Evolutionary conservation across 192 early-diverging fungal genomes (phyloP), one percentile per base, ranked within the genome.

Genomic region (Gamsiella multidivaricata): DNA sequence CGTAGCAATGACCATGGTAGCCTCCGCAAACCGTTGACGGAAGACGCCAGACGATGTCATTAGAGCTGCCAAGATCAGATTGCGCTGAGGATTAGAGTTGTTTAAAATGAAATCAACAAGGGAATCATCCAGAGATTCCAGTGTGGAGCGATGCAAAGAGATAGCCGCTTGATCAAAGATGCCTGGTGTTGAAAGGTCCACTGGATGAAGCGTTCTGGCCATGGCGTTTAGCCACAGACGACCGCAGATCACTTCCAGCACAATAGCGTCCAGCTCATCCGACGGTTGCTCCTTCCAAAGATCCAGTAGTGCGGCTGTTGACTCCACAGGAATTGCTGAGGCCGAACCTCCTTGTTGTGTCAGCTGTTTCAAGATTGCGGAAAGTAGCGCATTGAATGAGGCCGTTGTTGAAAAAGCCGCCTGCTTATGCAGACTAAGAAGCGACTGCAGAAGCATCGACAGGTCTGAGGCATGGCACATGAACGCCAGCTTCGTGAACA

Each of bases 211-310:
- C 8, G 52, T 58, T 1, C 43, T 31, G 7, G 64, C 64, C 65
- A 71, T 72, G 23, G 70, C 53, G 29, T 80, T 80, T 1, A 65
- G 68, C 68, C 65, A 71, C 3, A 71, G 63, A 5, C 69, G 56
- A 41, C 63, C 63, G 1, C 46, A 61, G 23, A 70, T 45, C 11
- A 70, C 61, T 34, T 69, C 71, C 32, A 78, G n/a, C 2, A 78
- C 66, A 43, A 80, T 71, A 0, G 42, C 50, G 28, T 81, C 80
- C 28, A 81, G 37, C 2, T 81, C 70, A 14, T 75, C 65, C 52
- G 70, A 74, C 2, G 70, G 70, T 36, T 74, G 80, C 23, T 59
- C 58, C 20, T 43, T 49, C 80, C 80, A 81, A 22, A 75, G 59
- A 31, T 53, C 62, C 26, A 81, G 43, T 15, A 81, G 31, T 14